phyloP scores from a whole-genome alignment of 2,329 filamentous ascomycete species.

The Cytospora paraplurivora region DNA sequence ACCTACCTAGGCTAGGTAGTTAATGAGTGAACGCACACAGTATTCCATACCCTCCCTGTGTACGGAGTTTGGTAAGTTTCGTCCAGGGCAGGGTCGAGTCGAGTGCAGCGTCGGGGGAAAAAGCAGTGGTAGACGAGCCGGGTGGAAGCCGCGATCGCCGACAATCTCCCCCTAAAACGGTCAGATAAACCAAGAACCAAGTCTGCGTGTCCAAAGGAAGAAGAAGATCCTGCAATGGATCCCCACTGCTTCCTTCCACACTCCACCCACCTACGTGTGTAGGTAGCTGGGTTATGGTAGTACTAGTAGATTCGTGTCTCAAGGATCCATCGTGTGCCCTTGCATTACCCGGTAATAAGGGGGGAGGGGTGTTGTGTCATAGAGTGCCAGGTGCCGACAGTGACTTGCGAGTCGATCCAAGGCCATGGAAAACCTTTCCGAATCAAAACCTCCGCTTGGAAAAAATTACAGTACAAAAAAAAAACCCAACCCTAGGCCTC shows the following conservation, averaged over 20 bases:
- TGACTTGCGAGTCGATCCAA: no score
- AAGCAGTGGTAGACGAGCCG: neutral
- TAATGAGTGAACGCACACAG: no score
- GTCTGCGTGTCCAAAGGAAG: neutral
- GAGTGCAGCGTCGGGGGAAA: neutral
- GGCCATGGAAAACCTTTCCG: no score
- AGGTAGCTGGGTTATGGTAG: neutral
- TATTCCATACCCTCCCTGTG: no score
- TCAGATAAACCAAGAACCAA: conserved; percentile 15
- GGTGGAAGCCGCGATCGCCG: conserved; percentile 20
- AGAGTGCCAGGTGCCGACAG: no score
- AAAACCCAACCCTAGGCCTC: neutral
- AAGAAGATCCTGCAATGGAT: conserved; percentile 20
- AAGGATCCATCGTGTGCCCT: neutral
- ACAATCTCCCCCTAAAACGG: conserved; percentile 25
- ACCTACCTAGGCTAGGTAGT: no score
- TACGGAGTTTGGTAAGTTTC: no score
- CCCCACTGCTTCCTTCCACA: conserved; percentile 15
- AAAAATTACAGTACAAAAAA: neutral
- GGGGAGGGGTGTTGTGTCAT: no score
- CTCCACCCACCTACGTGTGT: neutral
- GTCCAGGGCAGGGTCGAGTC: neutral
- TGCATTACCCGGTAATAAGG: neutral
- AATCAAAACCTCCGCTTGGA: no score
- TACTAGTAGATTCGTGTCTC: neutral